Conservation (phyloP, 2,329 filamentous ascomycete species). For the Fusarium chaquense region DNA sequence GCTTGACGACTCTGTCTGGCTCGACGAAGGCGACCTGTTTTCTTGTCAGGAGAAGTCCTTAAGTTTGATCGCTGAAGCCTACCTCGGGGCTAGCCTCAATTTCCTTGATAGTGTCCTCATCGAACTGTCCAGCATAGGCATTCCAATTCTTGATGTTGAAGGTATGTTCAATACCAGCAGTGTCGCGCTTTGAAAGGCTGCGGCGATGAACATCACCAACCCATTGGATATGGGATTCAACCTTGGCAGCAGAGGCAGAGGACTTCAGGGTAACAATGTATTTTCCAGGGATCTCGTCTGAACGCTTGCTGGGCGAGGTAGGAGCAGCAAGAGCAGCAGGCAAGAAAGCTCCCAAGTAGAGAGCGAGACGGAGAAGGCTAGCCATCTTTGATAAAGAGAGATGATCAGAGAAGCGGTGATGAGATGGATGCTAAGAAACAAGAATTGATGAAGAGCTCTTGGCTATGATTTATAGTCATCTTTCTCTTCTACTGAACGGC, state of each 20-base stretch:
- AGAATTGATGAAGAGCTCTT: neutral
- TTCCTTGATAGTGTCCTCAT: constrained; percentile 5
- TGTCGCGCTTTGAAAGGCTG: constrained; percentile 1
- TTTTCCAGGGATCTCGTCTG: neutral
- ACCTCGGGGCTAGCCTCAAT: constrained; percentile 1
- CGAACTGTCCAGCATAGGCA: constrained; percentile 2
- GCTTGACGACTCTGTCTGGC: neutral
- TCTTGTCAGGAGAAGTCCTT: neutral
- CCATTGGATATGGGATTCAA: neutral
- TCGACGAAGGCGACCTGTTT: neutral
- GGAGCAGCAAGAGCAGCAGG: constrained; percentile 7
- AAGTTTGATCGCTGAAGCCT: too few species aligned
- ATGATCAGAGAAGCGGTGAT: neutral
- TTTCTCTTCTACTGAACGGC: neutral
- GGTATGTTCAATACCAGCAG: neutral
- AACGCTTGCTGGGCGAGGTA: neutral
- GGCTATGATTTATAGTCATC: constrained; percentile 1
- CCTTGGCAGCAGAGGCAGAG: neutral
- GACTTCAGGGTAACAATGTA: neutral
- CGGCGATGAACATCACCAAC: neutral
- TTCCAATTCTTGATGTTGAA: constrained; percentile 10
- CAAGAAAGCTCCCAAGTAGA: constrained; percentile 1
- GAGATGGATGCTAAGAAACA: neutral
- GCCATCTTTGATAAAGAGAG: neutral
- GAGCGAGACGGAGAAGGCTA: constrained; percentile 2